phyloP scores from a whole-genome alignment of 116 monocot genomes.

The Iris pallida region DNA sequence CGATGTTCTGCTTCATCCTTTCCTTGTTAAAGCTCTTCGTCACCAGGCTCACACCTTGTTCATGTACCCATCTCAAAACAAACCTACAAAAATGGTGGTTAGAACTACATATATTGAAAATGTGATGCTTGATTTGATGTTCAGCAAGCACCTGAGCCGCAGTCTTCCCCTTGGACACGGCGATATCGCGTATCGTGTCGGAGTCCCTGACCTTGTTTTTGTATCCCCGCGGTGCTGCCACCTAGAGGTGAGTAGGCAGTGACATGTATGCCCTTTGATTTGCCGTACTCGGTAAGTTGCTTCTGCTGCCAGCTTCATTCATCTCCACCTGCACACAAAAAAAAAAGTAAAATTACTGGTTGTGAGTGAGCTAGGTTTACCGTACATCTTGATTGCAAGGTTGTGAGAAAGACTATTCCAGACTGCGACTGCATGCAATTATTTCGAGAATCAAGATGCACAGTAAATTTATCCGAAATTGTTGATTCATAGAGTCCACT shows the following conservation, averaged over 20 bases:
- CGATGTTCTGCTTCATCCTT: slow-evolving; percentile 32
- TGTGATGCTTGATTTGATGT: too few species aligned
- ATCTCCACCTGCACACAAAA: slow-evolving; percentile 26
- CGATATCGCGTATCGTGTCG: slow-evolving; percentile 9
- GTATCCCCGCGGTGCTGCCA: too few species aligned
- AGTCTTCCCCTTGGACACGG: slow-evolving; percentile 16
- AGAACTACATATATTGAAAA: too few species aligned
- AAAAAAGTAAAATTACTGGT: not conserved
- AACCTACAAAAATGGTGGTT: too few species aligned
- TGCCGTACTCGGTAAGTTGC: slow-evolving; percentile 16
- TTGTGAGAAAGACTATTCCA: too few species aligned
- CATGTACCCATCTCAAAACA: slow-evolving; percentile 25
- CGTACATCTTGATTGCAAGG: too few species aligned
- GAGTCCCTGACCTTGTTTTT: too few species aligned
- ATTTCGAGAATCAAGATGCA: too few species aligned
- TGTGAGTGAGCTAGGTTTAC: too few species aligned
- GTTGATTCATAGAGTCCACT: too few species aligned
- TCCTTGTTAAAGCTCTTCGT: slow-evolving; percentile 23
- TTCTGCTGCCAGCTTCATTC: slow-evolving; percentile 20
- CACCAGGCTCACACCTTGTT: slow-evolving; percentile 25
- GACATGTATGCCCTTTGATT: slow-evolving; percentile 19
- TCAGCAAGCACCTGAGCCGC: slow-evolving; percentile 16
- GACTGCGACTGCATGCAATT: too few species aligned
- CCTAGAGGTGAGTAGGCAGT: slow-evolving; percentile 21
- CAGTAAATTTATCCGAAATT: too few species aligned